Base-by-base conservation (phyloP, 148 eudicot genomes). In the Rhododendron griersonianum region DNA sequence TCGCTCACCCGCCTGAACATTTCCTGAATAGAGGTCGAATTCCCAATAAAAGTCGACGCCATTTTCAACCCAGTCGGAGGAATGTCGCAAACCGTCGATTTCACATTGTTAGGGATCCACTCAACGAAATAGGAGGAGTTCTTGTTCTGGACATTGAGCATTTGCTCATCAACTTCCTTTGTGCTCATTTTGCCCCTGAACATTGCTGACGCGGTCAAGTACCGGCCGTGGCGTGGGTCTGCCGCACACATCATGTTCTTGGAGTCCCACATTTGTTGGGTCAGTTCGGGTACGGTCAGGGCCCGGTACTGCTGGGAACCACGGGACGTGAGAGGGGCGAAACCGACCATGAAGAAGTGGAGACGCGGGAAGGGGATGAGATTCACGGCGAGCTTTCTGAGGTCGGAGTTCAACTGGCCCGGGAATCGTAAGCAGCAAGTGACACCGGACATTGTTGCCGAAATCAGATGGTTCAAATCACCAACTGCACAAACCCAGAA, bases 371-470 rank as follows among this genome's bases (percentile, higher is more conserved):
- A 71, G 19, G 79, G 87, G 78, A 88, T 78, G 21, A 82, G 87
- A 51, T 85, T 85, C 9, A 88, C 89, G 2, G 89, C 89, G 6
- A 87, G 87, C 61, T 87, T 87, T 75, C 89, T 59, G 59, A 87
- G 89, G 33, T 88, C 89, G 4, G 89, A 88, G 87, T 88, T 88
- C 37, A 88, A 50, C 50, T 88, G 89, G 14, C 89, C 89, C 0
- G 89, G 89, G 85, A 88, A 88, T 2, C 89, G 87, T n/a, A 88
- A 74, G 25, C 89, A 88, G 59, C 89, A 88, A 14, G 89, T 88
- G 78, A 88, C 89, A 39, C 89, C 89, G 19, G 89, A 88, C 89
- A 88, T 88, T 35, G 89, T 88, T 15, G 89, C 89, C 8, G 89
- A 88, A 5, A 88, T 88, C 83, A 88, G 50, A 33, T 88, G 89